These are phyloP conservation scores for Acanthamoeba comandoni DNA, from an alignment of 208 protist species.

Conservation along the genomic window DNA sequence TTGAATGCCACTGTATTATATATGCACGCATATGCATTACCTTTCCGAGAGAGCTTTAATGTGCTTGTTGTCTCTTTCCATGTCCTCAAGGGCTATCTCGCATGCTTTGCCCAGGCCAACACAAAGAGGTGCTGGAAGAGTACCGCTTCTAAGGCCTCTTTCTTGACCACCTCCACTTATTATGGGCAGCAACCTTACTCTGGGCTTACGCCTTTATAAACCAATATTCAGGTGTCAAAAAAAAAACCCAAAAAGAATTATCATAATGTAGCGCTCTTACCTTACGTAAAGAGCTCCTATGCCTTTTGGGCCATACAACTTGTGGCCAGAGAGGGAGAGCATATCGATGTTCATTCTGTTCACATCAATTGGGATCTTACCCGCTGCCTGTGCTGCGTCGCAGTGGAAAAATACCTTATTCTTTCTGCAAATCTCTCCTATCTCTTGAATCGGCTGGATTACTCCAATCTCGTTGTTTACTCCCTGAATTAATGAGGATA, in stretches of 20 bases:
- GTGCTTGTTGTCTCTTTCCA: slow-evolving; percentile 94
- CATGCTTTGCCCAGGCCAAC: slow-evolving; percentile 96
- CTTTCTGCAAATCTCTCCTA: slow-evolving; percentile 88
- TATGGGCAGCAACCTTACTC: slow-evolving; percentile 96
- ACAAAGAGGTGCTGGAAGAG: slow-evolving; percentile 93
- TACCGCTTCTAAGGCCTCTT: slow-evolving; percentile 93
- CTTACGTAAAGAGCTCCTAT: slow-evolving; percentile 91
- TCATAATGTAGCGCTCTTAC: no score
- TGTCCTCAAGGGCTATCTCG: slow-evolving; percentile 92
- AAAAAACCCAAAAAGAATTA: no score
- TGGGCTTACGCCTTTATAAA: slow-evolving; percentile 91
- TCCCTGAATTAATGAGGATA: not conserved
- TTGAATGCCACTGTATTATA: not conserved
- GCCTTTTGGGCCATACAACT: slow-evolving; percentile 96
- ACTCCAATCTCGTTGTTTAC: slow-evolving; percentile 99
- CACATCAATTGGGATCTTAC: slow-evolving; percentile 97
- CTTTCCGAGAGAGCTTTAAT: slow-evolving; percentile 90
- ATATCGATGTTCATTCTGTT: slow-evolving; percentile 93
- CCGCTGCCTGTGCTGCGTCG: slow-evolving; percentile 96
- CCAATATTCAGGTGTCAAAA: not conserved
- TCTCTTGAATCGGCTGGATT: slow-evolving; percentile 96
- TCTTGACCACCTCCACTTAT: slow-evolving; percentile 99
- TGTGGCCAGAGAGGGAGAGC: slow-evolving; percentile 97
- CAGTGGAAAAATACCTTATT: slow-evolving; percentile 97
- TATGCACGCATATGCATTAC: not conserved